Evolutionary conservation across 441 rosid species (phyloP), one percentile per base, ranked within the genome.

Genomic region (Corymbia calophylla): DNA sequence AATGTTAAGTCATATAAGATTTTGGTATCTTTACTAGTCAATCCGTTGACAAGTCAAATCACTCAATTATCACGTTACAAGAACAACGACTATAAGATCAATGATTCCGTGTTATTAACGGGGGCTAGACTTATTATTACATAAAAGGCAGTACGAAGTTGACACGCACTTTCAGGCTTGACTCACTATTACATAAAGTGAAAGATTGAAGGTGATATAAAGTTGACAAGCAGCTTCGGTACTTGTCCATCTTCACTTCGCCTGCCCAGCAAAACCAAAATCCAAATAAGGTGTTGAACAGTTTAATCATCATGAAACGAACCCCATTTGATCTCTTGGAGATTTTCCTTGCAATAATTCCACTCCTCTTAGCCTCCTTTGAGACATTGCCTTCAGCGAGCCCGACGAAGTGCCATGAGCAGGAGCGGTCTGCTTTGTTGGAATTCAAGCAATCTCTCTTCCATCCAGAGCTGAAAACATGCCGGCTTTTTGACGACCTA

Each of bases 401-500:
- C 7, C 2, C 8, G 6, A 62, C 4, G 1, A 48, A 82, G 32
- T 82, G 86, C 32, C 55, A 48, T 9, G 86, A 82, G 32, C 17
- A 47, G 32, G 35, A 82, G 54, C 9, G 32, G 54, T 8, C 9
- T 25, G 55, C 54, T 55, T 47, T 23, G 54, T 23, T 82, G 5
- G 86, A 81, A 49, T 81, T 44, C 53, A 81, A 47, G 8, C 51
- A 8, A 5, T 12, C 68, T 19, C 2, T 27, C 85, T 80, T 77
- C 0, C 7, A 35, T 16, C 5, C 44, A 19, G 48, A 31, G 19
- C 15, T 17, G 17, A 12, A 0, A 64, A n/a, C 7, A 16, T 31
- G 39, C 39, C 0, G 0, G 9, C 31, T 0, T 35, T 31, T 0
- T 9, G 49, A 2, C 56, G 1, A 1, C 5, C 13, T 0, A 0